Evolutionary conservation across 768 basidiomycete species (phyloP).

Genomic region (Leucocoprinus birnbaumii): DNA sequence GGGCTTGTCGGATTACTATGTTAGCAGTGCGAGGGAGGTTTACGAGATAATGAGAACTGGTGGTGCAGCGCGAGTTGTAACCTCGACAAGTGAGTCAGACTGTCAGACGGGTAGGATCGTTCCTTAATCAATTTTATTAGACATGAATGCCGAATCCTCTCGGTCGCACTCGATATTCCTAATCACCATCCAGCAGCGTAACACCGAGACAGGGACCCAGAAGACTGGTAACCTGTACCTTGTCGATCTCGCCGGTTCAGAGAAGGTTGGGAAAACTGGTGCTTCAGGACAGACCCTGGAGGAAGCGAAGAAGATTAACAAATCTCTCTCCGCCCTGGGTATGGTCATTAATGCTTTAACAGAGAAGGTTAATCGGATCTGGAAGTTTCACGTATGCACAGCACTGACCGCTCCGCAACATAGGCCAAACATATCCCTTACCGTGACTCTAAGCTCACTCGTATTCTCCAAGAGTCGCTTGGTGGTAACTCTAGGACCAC

Average conservation of each 20-base stretch:
- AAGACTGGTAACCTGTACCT: slow-evolving; percentile 97
- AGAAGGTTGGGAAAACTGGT: slow-evolving; percentile 99
- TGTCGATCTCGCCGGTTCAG: slow-evolving; percentile 97
- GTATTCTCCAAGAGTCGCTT: slow-evolving; percentile 97
- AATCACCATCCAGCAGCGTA: slow-evolving; percentile 94
- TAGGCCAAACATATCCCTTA: slow-evolving; percentile 97
- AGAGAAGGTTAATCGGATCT: slow-evolving; percentile 67
- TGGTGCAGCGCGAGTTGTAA: slow-evolving; percentile 85
- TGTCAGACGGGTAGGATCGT: background rate
- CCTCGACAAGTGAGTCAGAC: slow-evolving; percentile 78
- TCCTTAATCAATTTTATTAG: slow-evolving; percentile 35
- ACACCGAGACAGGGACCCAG: slow-evolving; percentile 92
- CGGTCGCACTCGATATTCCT: slow-evolving; percentile 99
- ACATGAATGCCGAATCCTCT: slow-evolving; percentile 99
- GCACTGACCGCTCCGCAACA: background rate
- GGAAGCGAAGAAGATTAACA: slow-evolving; percentile 99
- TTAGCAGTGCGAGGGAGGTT: slow-evolving; percentile 91
- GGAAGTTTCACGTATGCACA: background rate
- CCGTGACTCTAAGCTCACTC: slow-evolving; percentile 97
- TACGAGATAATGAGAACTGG: slow-evolving; percentile 99
- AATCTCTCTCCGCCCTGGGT: slow-evolving; percentile 93
- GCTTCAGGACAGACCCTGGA: slow-evolving; percentile 98
- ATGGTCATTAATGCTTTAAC: slow-evolving; percentile 99
- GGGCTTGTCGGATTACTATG: slow-evolving; percentile 96
- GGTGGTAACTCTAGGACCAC: slow-evolving; percentile 95